Conservation (phyloP, 1,139 yeast species). For the Sugiyamaella novakii region DNA sequence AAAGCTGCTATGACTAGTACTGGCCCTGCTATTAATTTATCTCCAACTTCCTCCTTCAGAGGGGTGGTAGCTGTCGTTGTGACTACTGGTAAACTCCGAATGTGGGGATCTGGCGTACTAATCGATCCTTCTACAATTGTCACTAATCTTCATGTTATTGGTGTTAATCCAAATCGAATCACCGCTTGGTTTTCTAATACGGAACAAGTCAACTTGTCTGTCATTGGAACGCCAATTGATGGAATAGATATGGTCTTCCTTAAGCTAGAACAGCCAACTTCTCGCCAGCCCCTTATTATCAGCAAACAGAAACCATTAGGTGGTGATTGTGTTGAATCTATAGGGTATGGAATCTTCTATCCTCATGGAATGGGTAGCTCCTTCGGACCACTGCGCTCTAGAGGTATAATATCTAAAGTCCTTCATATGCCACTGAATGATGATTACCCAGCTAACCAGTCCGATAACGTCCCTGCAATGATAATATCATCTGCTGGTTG, state of each 20-base stretch:
- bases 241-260: slow-evolving; percentile 45
- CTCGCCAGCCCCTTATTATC: slow-evolving; percentile 21
- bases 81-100: slow-evolving; percentile 29
- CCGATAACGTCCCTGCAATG: slow-evolving; percentile 40
- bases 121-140: slow-evolving; percentile 42
- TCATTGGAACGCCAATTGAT: slow-evolving; percentile 39
- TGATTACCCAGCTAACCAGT: not conserved
- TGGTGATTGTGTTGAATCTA: slow-evolving; percentile 50
- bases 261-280: slow-evolving; percentile 25
- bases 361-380: slow-evolving; percentile 31
- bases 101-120: slow-evolving; percentile 55
- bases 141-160: slow-evolving; percentile 52
- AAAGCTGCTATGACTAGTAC: no score
- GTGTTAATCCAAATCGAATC: slow-evolving; percentile 28
- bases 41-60: slow-evolving; percentile 13
- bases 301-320: slow-evolving; percentile 16
- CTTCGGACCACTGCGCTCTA: slow-evolving; percentile 49
- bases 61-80: slow-evolving; percentile 34
- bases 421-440: slow-evolving; percentile 31
- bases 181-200: slow-evolving; percentile 35
- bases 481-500: slow-evolving; percentile 61
- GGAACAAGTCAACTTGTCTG: slow-evolving; percentile 25
- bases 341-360: slow-evolving; percentile 62
- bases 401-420: slow-evolving; percentile 49
- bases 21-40: not conserved